These are phyloP conservation scores for Puccinia horiana DNA, from an alignment of 1,284 basidiomycete species.

Conservation along the genomic window DNA sequence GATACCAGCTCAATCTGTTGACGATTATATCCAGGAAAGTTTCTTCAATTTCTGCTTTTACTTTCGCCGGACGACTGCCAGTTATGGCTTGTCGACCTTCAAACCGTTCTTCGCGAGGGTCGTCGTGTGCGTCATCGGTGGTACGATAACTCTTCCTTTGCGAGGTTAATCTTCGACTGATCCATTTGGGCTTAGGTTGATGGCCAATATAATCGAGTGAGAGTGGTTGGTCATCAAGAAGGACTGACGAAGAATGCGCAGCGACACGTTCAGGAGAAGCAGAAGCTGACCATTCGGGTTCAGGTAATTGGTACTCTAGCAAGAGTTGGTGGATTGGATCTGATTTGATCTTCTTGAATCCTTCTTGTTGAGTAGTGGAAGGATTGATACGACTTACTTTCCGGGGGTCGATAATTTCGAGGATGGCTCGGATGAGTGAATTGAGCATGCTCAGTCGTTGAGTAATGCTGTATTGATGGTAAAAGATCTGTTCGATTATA, in stretches of 20 bases:
- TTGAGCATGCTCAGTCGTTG: constrained; percentile 37
- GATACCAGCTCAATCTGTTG: constrained; percentile 4
- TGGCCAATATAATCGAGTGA: neutral
- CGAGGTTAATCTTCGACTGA: neutral
- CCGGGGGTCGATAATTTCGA: neutral
- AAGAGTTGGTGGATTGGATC: neutral
- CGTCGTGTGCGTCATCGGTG: neutral
- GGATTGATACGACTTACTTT: neutral
- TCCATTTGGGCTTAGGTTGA: neutral
- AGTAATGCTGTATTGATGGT: constrained; percentile 27
- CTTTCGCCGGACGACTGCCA: neutral
- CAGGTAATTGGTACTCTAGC: neutral
- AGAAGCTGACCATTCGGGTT: neutral
- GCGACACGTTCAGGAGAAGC: too few species aligned
- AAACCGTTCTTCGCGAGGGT: neutral
- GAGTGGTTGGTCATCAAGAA: neutral
- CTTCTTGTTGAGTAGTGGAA: neutral
- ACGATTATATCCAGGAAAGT: neutral
- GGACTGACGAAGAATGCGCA: neutral
- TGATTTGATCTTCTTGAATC: constrained; percentile 3
- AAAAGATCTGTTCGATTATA: constrained; percentile 41
- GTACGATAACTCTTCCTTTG: neutral
- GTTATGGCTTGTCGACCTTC: neutral
- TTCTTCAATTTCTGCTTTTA: neutral
- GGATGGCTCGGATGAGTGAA: neutral